Base-by-base conservation (phyloP, 177 flowering plant species). In the Telopea speciosissima region DNA sequence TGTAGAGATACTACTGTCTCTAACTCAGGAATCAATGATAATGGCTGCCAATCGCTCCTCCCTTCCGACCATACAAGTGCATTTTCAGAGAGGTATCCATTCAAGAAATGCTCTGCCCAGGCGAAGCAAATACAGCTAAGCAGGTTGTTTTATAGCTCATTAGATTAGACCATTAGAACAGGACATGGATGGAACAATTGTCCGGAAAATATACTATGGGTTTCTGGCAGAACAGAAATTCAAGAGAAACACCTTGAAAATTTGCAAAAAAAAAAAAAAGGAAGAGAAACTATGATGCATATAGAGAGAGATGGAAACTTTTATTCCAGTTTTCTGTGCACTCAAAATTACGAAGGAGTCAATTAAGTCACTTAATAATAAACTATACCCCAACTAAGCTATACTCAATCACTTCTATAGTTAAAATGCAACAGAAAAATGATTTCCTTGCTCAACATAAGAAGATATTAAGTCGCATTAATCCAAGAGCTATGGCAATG, bases 51-150 rank as follows among this genome's bases (percentile, higher is more conserved):
- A 24, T 89, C 91, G 17, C 80, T 86, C 80, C 87, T 84, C 72
- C 97, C 96, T 81, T 95, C 88, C 54, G 87, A 72, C 99, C 99
- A 95, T 16, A 86, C 78, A 21, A 88, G 87, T 42, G 98, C 83
- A 79, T 70, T 80, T 58, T 81, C 87, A 5, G 78, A 61, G 68
- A 95, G 79, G 76, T 87, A 90, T 28, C 97, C 99, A 79, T 81
- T 89, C 31, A 72, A 16, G 71, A 81, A 88, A 81, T 95, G 94
- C 78, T 85, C 99, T 94, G 91, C 74, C 79, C 85, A 90, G 68
- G 77, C 67, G 75, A 87, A 87, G 78, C 54, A 84, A 89, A 86
- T 62, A 87, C 79, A 77, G 81, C 77, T 83, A 85, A 83, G 82
- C 71, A 85, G 78, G 76, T 71, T 65, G 73, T 77, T 76, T 73